phyloP scores from a whole-genome alignment of 2,329 filamentous ascomycete species.

The Aspergillus jensenii region DNA sequence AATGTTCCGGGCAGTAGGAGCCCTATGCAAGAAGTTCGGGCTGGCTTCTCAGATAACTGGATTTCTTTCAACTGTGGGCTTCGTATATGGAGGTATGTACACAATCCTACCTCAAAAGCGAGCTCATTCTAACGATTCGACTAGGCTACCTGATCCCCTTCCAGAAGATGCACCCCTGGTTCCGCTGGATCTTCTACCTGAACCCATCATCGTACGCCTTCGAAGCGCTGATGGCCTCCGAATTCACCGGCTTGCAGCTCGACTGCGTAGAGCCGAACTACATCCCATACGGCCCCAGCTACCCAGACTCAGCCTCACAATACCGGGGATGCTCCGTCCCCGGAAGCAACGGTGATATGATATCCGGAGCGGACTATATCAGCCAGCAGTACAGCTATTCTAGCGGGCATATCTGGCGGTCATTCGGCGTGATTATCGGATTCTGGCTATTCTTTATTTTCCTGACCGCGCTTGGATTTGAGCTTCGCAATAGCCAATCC shows the following conservation, averaged over 20 bases:
- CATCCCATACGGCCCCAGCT: conserved; percentile 47
- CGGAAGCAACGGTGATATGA: conserved; percentile 29
- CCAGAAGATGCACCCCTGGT: conserved; percentile 61
- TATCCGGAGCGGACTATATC: conserved; percentile 57
- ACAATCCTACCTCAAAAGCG: too few species aligned
- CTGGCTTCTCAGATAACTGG: conserved; percentile 49
- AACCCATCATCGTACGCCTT: conserved; percentile 68
- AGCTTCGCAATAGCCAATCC: conserved; percentile 48
- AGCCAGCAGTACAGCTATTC: conserved; percentile 54
- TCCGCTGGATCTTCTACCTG: conserved; percentile 62
- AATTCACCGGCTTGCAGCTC: conserved; percentile 60
- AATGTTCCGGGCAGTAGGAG: conserved; percentile 51
- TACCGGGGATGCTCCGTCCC: conserved; percentile 33
- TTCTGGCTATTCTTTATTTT: conserved; percentile 74
- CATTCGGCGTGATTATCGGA: conserved; percentile 74
- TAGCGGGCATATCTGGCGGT: conserved; percentile 61
- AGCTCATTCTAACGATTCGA: neutral
- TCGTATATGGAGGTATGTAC: conserved; percentile 52
- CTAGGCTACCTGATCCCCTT: conserved; percentile 61
- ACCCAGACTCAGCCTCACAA: conserved; percentile 26
- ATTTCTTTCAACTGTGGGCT: conserved; percentile 40
- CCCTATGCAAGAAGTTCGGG: conserved; percentile 47
- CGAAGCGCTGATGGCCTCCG: conserved; percentile 66
- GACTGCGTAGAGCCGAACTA: conserved; percentile 52
- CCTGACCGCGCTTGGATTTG: conserved; percentile 72